phyloP scores from a whole-genome alignment of 495 filamentous ascomycete genomes.

The Astrocystis sublimbata region DNA sequence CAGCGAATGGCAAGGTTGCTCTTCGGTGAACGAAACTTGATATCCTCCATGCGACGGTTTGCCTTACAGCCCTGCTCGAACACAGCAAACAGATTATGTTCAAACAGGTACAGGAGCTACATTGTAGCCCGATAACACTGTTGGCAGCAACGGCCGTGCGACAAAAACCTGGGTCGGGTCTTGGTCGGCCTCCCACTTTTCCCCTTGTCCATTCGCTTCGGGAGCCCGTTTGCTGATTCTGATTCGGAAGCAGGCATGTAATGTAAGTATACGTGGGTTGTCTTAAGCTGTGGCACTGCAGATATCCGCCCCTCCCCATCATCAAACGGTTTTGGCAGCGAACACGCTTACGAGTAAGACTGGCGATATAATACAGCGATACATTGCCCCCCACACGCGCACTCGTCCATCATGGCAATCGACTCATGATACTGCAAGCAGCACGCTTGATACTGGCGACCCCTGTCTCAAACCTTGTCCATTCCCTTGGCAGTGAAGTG shows the following conservation, averaged over 20 bases:
- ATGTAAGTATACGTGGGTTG: too few species aligned
- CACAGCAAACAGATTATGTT: too few species aligned
- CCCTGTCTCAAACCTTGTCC: neutral
- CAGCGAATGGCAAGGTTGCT: too few species aligned
- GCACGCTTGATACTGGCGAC: neutral
- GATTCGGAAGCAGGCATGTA: too few species aligned
- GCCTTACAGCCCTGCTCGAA: too few species aligned
- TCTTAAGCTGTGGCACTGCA: neutral
- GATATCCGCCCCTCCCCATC: neutral
- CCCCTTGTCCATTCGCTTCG: neutral
- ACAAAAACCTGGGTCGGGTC: neutral
- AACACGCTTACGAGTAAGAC: neutral
- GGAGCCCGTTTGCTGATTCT: neutral
- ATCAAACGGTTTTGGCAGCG: neutral
- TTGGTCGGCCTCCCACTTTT: neutral
- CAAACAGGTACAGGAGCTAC: too few species aligned
- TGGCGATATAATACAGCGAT: neutral
- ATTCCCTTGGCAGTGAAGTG: neutral
- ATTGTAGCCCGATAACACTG: neutral
- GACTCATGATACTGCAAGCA: neutral
- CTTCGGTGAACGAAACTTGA: too few species aligned
- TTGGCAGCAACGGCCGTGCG: neutral
- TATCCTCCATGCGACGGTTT: too few species aligned
- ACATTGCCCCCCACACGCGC: neutral
- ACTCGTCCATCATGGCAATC: neutral